Conservation (phyloP, 768 basidiomycete genomes). For the Boletus pseudopeckii region DNA sequence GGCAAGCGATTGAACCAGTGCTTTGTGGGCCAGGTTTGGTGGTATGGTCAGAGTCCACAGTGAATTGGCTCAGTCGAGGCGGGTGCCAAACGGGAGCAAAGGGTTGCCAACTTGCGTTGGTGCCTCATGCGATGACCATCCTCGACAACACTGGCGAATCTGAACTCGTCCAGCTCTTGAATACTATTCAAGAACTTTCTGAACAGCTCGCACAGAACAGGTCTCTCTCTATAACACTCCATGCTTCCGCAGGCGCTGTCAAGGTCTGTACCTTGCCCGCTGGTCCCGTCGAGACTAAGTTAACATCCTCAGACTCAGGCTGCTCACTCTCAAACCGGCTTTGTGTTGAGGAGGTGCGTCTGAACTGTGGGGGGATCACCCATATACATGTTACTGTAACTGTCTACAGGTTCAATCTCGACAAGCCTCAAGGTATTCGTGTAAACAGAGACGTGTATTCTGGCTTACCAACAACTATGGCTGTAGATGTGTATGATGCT, state of each 20-base stretch:
- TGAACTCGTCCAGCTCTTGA: conserved; percentile 61
- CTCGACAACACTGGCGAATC: conserved; percentile 51
- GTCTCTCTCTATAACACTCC: conserved; percentile 64
- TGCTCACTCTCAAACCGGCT: conserved; percentile 86
- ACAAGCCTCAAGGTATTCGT: conserved; percentile 72
- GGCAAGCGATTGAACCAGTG: neutral
- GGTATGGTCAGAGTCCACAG: neutral
- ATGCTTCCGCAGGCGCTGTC: conserved; percentile 68
- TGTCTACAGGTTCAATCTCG: conserved; percentile 68
- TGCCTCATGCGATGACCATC: conserved; percentile 44
- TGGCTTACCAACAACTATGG: conserved; percentile 2
- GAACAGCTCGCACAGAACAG: conserved; percentile 83
- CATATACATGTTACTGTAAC: neutral
- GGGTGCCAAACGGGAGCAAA: conserved; percentile 8
- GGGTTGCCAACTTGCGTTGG: neutral
- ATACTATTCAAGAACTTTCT: conserved; percentile 72
- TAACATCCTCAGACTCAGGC: conserved; percentile 64
- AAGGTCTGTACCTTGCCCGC: conserved; percentile 57
- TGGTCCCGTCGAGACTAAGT: neutral
- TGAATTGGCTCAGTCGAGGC: neutral
- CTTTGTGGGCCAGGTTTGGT: neutral
- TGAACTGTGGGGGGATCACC: neutral
- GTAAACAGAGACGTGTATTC: neutral
- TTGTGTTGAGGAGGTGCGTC: conserved; percentile 76
- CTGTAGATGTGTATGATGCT: conserved; percentile 79